Conservation (phyloP, 75 land plant species). For the Sequoia sempervirens region DNA sequence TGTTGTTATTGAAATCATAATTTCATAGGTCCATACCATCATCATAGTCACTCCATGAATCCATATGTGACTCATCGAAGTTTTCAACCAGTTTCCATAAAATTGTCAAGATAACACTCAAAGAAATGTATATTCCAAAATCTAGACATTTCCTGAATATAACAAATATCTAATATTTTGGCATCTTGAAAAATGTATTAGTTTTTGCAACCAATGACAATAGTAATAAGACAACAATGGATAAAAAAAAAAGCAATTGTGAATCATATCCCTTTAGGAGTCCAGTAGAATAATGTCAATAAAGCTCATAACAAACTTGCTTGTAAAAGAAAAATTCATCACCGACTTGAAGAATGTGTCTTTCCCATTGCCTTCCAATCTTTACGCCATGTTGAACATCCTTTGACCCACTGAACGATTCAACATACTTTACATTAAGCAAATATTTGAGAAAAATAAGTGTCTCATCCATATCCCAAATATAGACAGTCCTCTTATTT, state of each 20-base stretch:
- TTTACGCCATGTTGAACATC: constrained; percentile 44
- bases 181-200: too few relatives aligned
- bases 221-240: background rate
- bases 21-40: constrained; percentile 70
- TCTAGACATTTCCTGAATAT: background rate
- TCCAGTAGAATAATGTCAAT: background rate
- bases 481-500: constrained; percentile 32
- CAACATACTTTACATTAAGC: constrained; percentile 66
- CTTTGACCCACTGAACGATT: constrained; percentile 58
- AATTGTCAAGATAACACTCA: background rate
- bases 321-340: constrained; percentile 78
- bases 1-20: constrained; percentile 67
- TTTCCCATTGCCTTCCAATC: constrained; percentile 78
- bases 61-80: constrained; percentile 63
- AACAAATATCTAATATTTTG: background rate
- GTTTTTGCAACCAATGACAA: background rate
- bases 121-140: background rate
- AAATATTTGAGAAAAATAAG: constrained; percentile 82
- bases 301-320: constrained; percentile 36
- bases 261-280: background rate
- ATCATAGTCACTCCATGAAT: constrained; percentile 54
- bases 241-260: background rate
- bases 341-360: constrained; percentile 66
- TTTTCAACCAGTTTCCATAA: constrained; percentile 60
- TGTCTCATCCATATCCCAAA: constrained; percentile 97